phyloP scores from a whole-genome alignment of 345 rosid genomes.

The Linum tenue region DNA sequence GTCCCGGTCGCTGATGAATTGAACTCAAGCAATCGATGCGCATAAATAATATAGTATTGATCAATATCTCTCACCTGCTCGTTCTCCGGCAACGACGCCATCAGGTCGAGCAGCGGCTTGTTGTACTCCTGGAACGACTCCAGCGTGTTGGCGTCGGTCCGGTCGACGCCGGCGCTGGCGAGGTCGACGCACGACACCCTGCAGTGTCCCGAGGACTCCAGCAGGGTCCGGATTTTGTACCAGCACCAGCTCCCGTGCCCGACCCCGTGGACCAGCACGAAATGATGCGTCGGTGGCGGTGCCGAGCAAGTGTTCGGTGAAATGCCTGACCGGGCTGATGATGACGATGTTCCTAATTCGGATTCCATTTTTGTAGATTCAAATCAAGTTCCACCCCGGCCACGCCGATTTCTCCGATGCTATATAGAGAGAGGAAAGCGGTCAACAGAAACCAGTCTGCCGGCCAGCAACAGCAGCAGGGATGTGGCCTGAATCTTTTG shows the following conservation, averaged over 20 bases:
- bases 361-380: not conserved
- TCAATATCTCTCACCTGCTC: slow-evolving; percentile 35
- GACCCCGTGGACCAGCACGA: slow-evolving; percentile 74
- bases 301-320: not conserved
- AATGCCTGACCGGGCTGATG: not conserved
- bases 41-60: not conserved
- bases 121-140: slow-evolving; percentile 62
- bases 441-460: no score
- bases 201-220: slow-evolving; percentile 66
- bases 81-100: slow-evolving; percentile 44
- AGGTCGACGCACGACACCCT: slow-evolving; percentile 76
- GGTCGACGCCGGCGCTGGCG: slow-evolving; percentile 54
- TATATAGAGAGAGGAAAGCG: no score
- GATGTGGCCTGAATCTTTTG: no score
- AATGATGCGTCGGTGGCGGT: slow-evolving; percentile 29
- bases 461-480: no score
- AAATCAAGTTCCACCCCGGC: not conserved
- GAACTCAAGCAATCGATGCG: not conserved
- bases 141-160: slow-evolving; percentile 36
- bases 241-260: slow-evolving; percentile 91
- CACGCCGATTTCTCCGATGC: no score
- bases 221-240: slow-evolving; percentile 64
- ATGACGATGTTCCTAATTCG: not conserved
- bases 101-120: slow-evolving; percentile 55
- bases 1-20: no score